Conservation (phyloP, 495 filamentous ascomycete genomes). For the Ramalina intermedia region DNA sequence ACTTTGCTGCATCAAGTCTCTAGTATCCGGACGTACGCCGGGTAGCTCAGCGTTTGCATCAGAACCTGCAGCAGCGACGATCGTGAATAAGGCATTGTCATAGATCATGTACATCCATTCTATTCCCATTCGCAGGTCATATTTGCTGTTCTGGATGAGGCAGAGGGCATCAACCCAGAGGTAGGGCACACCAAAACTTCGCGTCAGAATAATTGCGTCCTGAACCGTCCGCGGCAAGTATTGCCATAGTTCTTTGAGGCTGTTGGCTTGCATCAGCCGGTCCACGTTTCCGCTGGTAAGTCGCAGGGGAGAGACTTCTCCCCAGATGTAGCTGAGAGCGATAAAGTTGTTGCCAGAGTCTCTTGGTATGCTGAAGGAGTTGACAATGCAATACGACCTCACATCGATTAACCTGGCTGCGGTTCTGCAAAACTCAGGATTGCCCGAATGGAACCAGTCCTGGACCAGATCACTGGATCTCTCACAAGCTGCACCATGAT, state of each 20-base stretch:
- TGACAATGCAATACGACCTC: too few species aligned
- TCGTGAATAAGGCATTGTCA: constrained; percentile 1
- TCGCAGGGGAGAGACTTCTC: background rate
- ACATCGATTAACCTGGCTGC: too few species aligned
- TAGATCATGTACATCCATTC: background rate
- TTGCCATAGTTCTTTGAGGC: background rate
- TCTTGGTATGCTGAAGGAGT: too few species aligned
- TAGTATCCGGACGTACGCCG: background rate
- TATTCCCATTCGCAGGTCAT: background rate
- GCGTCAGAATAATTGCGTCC: constrained; percentile 7
- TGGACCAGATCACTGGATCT: too few species aligned
- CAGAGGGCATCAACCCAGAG: constrained; percentile 9
- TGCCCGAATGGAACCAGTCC: too few species aligned
- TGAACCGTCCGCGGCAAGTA: constrained; percentile 4
- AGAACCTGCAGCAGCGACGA: background rate
- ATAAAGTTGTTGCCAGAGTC: background rate
- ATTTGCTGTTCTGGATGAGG: background rate
- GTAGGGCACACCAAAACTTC: constrained; percentile 5
- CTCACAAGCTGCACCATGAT: too few species aligned
- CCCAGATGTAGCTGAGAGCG: background rate
- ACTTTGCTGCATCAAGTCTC: background rate
- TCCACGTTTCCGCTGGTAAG: background rate
- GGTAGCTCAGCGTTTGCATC: background rate
- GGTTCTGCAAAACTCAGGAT: too few species aligned
- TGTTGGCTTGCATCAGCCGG: background rate